Evolutionary conservation across 1,139 yeast species (phyloP).

Genomic region (Geotrichum histeridarum): DNA sequence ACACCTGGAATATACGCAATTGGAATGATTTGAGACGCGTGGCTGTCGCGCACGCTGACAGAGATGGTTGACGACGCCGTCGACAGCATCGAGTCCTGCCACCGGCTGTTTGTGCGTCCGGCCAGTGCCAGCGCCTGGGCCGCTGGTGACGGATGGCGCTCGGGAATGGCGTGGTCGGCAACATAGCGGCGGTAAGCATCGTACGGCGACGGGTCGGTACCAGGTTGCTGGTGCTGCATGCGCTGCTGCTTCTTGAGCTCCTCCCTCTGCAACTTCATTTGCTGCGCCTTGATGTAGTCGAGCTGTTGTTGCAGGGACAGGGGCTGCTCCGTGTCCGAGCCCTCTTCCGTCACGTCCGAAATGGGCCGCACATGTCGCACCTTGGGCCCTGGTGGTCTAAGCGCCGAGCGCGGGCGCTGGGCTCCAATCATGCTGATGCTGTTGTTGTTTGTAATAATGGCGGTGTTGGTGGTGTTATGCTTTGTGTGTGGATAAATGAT

Average conservation of each 20-base stretch:
- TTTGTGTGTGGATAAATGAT: not conserved
- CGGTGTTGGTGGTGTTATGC: not conserved
- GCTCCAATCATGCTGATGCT: not conserved
- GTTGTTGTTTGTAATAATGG: not conserved
- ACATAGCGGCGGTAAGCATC: constrained; percentile 7
- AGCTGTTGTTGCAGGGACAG: constrained; percentile 16
- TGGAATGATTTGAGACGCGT: constrained; percentile 79
- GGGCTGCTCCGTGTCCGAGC: not conserved
- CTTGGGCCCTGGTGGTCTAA: not conserved
- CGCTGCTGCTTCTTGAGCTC: constrained; percentile 11
- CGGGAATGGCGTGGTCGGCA: constrained; percentile 1
- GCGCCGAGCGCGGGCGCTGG: not conserved
- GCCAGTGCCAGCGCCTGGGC: constrained; percentile 1
- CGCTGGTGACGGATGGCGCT: constrained; percentile 5
- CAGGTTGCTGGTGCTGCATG: not conserved
- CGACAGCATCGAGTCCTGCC: constrained; percentile 2
- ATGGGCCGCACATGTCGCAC: not conserved
- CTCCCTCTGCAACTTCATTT: constrained; percentile 14
- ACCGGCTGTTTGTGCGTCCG: not conserved
- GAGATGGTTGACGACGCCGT: constrained; percentile 8
- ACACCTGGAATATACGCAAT: constrained; percentile 88
- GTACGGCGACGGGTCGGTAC: not conserved
- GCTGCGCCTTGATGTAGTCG: constrained; percentile 18
- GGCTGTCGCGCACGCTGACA: constrained; percentile 24
- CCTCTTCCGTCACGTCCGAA: constrained; percentile 5